Base-by-base conservation (phyloP, 2,329 filamentous ascomycete species). In the Emericellopsis atlantica region DNA sequence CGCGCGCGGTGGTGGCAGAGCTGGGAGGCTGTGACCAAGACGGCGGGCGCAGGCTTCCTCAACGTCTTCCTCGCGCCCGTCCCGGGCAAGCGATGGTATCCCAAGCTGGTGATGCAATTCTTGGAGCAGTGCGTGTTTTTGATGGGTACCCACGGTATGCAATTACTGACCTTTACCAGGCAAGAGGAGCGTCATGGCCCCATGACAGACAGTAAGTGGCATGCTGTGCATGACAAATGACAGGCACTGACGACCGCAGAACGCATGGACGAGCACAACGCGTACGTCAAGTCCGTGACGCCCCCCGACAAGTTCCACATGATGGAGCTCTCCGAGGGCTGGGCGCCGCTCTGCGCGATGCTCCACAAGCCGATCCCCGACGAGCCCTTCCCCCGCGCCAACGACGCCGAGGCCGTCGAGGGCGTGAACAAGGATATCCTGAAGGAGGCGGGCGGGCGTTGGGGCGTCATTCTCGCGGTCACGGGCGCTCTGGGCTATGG, bases 281-380 rank as follows among this genome's bases (percentile, higher is more conserved):
- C 35, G n/a, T 31, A 43, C 11, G 44, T 48, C 5, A 43, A 43
- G 16, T 34, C 37, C 18, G 36, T 41, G 2, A 43, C 46, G 16
- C 44, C 46, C 7, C 42, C 40, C 15, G 44, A 45, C 18, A 42
- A 42, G 10, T 41, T 53, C 7, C 41, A 51, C 12, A 43, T 44
- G 32, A 49, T 47, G 38, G 26, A 49, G 11, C 32, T 52, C 12
- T 42, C 39, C 14, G 49, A 57, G 2, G 61, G 61, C 1, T 64
- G 60, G 59, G 54, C 31, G 15, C 58, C 61, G 2, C 45, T 65
- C 5, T 64, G 60, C 39, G 43, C 50, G n/a, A 62, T 65, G 34
- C 39, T 65, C 11, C 58, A 39, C 0, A 57, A 55, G 36, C 45
- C 49, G 2, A 43, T 57, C 10, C 62, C 61, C 0, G 34, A 40